These are phyloP conservation scores for Xylariaceae sp. DNA, from an alignment of 2,329 filamentous ascomycete species.

Conservation along the genomic window DNA sequence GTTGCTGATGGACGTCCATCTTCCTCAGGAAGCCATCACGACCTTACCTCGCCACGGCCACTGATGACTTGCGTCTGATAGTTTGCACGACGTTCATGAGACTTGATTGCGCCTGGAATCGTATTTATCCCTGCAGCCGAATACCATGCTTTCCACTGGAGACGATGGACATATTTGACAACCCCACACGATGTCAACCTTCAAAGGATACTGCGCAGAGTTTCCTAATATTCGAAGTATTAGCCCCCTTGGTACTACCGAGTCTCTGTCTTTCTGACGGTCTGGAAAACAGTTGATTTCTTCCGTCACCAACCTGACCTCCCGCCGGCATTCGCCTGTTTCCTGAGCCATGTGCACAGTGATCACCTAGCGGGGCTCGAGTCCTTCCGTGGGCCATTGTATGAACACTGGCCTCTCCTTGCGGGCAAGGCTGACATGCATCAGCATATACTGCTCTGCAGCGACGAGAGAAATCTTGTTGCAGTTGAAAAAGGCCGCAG, in stretches of 20 bases:
- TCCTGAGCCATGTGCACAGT: slow-evolving; percentile 89
- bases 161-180: too few relatives aligned
- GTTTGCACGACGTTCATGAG: too few relatives aligned
- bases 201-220: slow-evolving; percentile 68
- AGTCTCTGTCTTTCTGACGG: too few relatives aligned
- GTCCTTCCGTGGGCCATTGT: slow-evolving; percentile 72
- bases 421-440: background rate
- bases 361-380: slow-evolving; percentile 85
- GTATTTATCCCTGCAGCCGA: too few relatives aligned
- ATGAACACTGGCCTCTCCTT: slow-evolving; percentile 16
- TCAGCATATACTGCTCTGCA: slow-evolving; percentile 78
- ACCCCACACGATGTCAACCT: slow-evolving; percentile 75
- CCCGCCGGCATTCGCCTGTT: slow-evolving; percentile 72
- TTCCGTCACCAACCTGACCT: slow-evolving; percentile 59
- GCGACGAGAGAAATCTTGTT: slow-evolving; percentile 80
- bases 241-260: background rate
- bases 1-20: too few relatives aligned
- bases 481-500: slow-evolving; percentile 72
- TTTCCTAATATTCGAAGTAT: slow-evolving; percentile 74
- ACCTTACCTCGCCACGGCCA: too few relatives aligned
- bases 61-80: too few relatives aligned
- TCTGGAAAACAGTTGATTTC: slow-evolving; percentile 72
- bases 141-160: too few relatives aligned
- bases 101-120: too few relatives aligned
- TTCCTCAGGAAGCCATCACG: too few relatives aligned